A percentile compares a stretch with the other conserved stretches of the same genome.
Evolutionary conservation across 768 basidiomycete genomes (phyloP).

Genomic region (Russula brevipes): DNA sequence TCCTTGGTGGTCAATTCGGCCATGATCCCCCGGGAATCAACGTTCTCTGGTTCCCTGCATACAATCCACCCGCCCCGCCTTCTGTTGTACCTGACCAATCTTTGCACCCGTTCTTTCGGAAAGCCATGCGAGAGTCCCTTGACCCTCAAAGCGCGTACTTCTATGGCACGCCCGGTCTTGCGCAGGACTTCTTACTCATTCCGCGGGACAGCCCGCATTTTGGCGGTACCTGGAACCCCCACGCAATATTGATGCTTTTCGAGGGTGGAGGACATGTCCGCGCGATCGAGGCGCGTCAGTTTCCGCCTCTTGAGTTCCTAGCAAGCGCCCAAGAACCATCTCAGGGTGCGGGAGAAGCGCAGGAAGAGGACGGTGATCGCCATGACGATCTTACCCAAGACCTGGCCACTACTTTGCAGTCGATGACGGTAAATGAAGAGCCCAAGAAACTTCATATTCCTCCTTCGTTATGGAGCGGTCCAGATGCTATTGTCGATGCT

Average conservation of each 20-base stretch:
- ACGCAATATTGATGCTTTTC: conserved; percentile 57
- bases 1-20: conserved; percentile 69
- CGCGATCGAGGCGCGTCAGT: conserved; percentile 57
- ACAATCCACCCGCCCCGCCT: conserved; percentile 48
- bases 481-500: conserved; percentile 39
- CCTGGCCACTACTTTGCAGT: conserved; percentile 39
- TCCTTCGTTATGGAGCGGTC: conserved; percentile 35
- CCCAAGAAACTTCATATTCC: conserved; percentile 38
- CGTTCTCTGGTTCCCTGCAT: conserved; percentile 61
- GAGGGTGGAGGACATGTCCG: conserved; percentile 47
- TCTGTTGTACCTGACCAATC: conserved; percentile 26
- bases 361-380: conserved; percentile 1
- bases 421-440: conserved; percentile 36
- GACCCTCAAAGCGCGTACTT: conserved; percentile 45
- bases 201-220: conserved; percentile 69
- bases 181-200: conserved; percentile 78
- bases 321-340: conserved; percentile 1
- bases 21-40: conserved; percentile 58
- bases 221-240: conserved; percentile 59
- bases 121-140: conserved; percentile 61
- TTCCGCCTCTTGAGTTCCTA: conserved; percentile 53
- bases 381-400: conserved; percentile 34
- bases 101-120: conserved; percentile 42
- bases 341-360: neutral
- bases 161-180: conserved; percentile 52